phyloP scores from a whole-genome alignment of 2,329 filamentous ascomycete genomes.

The Fusarium staphyleae region DNA sequence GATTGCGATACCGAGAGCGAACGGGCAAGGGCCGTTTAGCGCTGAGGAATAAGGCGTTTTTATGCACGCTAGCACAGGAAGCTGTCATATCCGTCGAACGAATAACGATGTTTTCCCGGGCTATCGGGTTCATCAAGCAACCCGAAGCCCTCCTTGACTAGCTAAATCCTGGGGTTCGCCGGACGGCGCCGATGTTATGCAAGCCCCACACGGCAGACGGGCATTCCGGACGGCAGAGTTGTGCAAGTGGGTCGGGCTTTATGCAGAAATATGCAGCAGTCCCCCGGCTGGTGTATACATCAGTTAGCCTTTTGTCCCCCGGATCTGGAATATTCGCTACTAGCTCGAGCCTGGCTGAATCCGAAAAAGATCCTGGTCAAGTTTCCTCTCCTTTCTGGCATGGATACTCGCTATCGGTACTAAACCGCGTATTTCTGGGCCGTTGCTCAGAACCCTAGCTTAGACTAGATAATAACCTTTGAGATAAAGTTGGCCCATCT shows the following conservation, averaged over 20 bases:
- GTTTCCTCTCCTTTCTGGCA: no score
- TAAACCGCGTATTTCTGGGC: no score
- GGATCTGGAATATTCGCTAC: no score
- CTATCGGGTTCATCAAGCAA: constrained; percentile 1
- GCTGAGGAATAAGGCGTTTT: not conserved
- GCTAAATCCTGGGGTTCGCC: not conserved
- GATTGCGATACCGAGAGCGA: constrained; percentile 7
- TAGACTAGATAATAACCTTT: no score
- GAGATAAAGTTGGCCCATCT: no score
- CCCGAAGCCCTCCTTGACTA: not conserved
- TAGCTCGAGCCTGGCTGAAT: no score
- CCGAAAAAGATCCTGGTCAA: no score
- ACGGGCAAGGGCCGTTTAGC: no score
- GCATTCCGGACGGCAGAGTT: constrained; percentile 14
- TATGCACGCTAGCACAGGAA: constrained; percentile 1
- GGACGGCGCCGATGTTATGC: constrained; percentile 18
- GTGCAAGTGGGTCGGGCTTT: constrained; percentile 12
- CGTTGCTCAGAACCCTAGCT: no score
- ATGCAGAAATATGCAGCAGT: constrained; percentile 20
- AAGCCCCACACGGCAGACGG: constrained; percentile 12
- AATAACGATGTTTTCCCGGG: not conserved
- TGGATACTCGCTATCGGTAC: no score
- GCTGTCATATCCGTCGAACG: not conserved
- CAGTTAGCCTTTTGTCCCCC: no score
- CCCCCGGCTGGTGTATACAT: no score